A percentile compares a stretch with the other conserved stretches of the same genome.
Conservation (phyloP, 148 eudicot genomes). For the Amaranthus palmeri region DNA sequence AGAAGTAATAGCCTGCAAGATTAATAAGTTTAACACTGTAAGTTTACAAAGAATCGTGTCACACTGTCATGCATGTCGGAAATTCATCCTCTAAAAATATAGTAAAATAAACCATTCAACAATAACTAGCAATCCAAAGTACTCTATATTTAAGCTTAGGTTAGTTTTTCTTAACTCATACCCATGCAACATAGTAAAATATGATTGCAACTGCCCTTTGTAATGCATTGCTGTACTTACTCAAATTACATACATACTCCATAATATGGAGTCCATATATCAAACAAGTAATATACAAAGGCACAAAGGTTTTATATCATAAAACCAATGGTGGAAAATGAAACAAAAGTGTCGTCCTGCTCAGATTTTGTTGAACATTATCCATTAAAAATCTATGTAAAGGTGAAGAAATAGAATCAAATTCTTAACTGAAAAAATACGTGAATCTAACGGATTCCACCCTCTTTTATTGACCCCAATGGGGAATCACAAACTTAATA, state of each 20-base stretch:
- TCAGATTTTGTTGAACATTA: too few relatives aligned
- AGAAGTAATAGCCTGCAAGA: slow-evolving; percentile 65
- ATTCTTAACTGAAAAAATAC: too few relatives aligned
- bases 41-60: neutral
- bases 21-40: neutral
- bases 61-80: neutral
- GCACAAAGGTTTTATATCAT: too few relatives aligned
- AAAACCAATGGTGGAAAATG: too few relatives aligned
- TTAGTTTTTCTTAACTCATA: neutral
- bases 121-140: neutral
- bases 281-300: too few relatives aligned
- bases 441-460: neutral
- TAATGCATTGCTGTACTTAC: too few relatives aligned
- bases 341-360: too few relatives aligned
- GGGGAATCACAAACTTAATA: neutral
- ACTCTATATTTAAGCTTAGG: neutral
- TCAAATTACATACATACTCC: neutral
- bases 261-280: too few relatives aligned
- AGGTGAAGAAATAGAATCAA: too few relatives aligned
- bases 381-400: too few relatives aligned
- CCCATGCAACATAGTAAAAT: neutral
- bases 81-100: neutral
- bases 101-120: neutral
- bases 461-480: neutral
- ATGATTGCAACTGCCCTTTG: neutral